phyloP scores from a whole-genome alignment of 345 rosid genomes.

The Aethionema arabicum region DNA sequence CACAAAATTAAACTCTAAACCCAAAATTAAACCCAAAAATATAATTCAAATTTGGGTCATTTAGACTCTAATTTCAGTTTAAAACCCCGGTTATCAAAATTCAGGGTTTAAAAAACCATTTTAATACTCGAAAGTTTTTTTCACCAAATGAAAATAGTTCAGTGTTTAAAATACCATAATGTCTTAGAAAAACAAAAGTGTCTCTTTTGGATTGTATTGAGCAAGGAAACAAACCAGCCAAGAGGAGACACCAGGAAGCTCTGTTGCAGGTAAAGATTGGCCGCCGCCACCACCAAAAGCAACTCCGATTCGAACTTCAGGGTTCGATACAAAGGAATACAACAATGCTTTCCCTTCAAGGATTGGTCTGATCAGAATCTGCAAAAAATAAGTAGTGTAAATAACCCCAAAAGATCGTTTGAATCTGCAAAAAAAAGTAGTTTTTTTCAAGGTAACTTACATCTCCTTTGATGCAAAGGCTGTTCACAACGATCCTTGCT shows the following conservation, averaged over 20 bases:
- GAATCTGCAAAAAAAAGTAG: background rate
- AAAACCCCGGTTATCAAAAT: too few species aligned
- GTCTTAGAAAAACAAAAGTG: background rate
- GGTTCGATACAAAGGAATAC: constrained; percentile 77
- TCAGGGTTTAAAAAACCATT: too few species aligned
- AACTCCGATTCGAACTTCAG: constrained; percentile 84
- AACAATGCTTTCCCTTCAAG: constrained; percentile 81
- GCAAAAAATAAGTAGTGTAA: constrained; percentile 33
- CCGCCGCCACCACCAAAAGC: constrained; percentile 99
- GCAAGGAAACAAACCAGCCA: constrained; percentile 73
- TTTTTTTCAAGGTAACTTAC: constrained; percentile 43
- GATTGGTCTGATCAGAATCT: constrained; percentile 85
- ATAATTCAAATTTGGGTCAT: too few species aligned
- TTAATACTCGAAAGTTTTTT: too few species aligned
- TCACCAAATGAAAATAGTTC: too few species aligned
- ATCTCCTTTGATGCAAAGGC: constrained; percentile 94
- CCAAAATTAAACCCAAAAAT: too few species aligned
- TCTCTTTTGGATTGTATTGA: background rate
- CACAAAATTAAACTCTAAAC: too few species aligned
- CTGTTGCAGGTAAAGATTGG: constrained; percentile 91
- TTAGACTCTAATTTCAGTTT: too few species aligned
- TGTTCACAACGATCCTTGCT: constrained; percentile 84
- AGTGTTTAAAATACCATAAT: too few species aligned
- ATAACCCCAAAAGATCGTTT: background rate
- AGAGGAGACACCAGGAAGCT: constrained; percentile 93